Evolutionary conservation across 2,329 filamentous ascomycete species (phyloP).

Genomic region (Myriosclerotinia duriaeana): DNA sequence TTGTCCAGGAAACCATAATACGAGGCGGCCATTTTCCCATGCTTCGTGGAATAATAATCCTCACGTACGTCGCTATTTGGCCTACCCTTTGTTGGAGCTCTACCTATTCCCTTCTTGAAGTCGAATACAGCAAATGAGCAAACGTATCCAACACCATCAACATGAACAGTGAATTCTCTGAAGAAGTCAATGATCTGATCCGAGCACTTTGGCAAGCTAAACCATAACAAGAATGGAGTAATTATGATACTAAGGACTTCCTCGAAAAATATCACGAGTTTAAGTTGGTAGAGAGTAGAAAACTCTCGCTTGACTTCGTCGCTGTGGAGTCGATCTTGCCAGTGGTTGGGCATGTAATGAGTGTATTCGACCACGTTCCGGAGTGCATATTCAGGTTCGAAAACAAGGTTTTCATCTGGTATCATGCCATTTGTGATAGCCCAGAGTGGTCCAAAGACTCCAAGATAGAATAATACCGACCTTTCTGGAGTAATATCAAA

Average conservation of each 20-base stretch:
- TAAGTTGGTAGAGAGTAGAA: conserved; percentile 84
- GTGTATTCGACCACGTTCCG: conserved; percentile 89
- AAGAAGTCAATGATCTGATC: conserved; percentile 97
- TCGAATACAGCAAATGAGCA: conserved; percentile 98
- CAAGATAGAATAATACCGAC: conserved; percentile 87
- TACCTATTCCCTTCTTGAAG: conserved; percentile 78
- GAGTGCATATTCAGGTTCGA: conserved; percentile 88
- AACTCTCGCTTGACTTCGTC: conserved; percentile 93
- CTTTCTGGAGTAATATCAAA: conserved; percentile 90
- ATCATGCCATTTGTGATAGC: conserved; percentile 79
- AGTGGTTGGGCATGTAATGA: conserved; percentile 85
- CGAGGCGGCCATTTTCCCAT: conserved; percentile 97
- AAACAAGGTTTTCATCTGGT: conserved; percentile 83
- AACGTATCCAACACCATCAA: conserved; percentile 92
- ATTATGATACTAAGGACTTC: conserved; percentile 91
- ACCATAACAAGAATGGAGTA: conserved; percentile 84
- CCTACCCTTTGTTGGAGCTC: conserved; percentile 44
- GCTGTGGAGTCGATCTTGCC: conserved; percentile 86
- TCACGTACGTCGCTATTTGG: conserved; percentile 64
- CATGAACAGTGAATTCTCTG: conserved; percentile 93
- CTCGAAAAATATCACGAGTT: conserved; percentile 86
- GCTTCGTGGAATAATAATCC: conserved; percentile 92
- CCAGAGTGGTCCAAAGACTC: conserved; percentile 79
- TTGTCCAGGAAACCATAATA: conserved; percentile 95
- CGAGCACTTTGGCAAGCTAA: conserved; percentile 81